A percentile compares a stretch with the other conserved stretches of the same genome.
Evolutionary conservation across 305 asterid genomes (phyloP).

Genomic region (Ilex paraguariensis): DNA sequence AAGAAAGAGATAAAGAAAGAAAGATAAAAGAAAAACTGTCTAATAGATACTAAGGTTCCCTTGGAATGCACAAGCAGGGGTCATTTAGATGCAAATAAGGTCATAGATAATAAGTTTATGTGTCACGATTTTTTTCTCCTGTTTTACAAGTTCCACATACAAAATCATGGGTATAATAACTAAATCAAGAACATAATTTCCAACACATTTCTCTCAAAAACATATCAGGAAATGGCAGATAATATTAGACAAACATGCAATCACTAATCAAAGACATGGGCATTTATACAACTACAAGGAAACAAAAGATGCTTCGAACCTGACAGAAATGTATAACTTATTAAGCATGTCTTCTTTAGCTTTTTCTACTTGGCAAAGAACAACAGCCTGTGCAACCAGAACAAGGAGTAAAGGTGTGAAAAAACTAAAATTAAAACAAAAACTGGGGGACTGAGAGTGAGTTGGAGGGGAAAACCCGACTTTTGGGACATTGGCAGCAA

Average conservation of each 20-base stretch:
- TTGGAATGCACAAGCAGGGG: too few species aligned
- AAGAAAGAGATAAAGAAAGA: not conserved
- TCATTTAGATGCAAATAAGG: too few species aligned
- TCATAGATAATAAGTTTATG: not conserved
- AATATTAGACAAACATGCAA: not conserved
- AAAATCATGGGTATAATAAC: too few species aligned
- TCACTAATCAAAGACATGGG: not conserved
- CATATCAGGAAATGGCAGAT: too few species aligned
- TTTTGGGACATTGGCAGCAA: constrained; percentile 98
- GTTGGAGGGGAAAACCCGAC: constrained; percentile 23
- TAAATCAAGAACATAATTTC: not conserved
- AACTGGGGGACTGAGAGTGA: not conserved
- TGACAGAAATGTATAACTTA: constrained; percentile 84
- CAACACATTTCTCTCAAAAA: not conserved
- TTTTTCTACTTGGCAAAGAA: constrained; percentile 98
- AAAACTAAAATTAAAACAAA: not conserved
- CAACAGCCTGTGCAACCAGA: constrained; percentile 77
- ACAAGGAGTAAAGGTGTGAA: constrained; percentile 1
- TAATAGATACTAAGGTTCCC: too few species aligned
- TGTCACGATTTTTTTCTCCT: too few species aligned
- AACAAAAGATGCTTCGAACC: constrained; percentile 30
- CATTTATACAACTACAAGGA: not conserved
- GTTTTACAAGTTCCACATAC: too few species aligned
- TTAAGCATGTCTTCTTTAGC: constrained; percentile 99
- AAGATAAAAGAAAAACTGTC: not conserved